Percentiles rank a stretch among this genome's conserved stretches.
phyloP scores from a whole-genome alignment of 768 basidiomycete species.

The Rhizopogon roseolus region DNA sequence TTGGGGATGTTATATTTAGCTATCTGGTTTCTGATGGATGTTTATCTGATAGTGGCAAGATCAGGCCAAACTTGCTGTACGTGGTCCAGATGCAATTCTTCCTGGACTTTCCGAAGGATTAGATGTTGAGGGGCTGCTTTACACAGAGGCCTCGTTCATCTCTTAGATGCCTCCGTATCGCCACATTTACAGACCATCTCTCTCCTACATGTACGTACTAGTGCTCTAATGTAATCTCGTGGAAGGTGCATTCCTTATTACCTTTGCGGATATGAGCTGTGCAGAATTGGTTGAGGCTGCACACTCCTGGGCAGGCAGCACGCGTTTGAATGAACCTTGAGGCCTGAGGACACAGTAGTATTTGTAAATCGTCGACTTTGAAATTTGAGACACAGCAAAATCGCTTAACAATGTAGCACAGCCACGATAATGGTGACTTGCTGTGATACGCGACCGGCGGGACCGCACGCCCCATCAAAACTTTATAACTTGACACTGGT shows the following conservation, averaged over 20 bases:
- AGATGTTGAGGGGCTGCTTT: constrained; percentile 65
- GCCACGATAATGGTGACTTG: background rate
- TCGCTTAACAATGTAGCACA: background rate
- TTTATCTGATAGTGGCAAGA: constrained; percentile 47
- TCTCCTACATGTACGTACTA: background rate
- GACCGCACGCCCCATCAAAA: background rate
- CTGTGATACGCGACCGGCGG: background rate
- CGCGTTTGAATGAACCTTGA: no score
- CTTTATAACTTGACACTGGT: background rate
- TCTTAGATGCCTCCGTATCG: constrained; percentile 33
- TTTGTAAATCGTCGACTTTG: no score
- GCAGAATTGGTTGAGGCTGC: background rate
- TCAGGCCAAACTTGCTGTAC: constrained; percentile 45
- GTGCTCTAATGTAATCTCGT: background rate
- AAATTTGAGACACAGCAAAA: no score
- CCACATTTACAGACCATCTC: background rate
- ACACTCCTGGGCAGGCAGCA: no score
- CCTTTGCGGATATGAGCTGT: background rate
- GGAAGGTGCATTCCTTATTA: background rate
- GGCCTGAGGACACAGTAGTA: no score
- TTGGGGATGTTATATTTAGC: constrained; percentile 4
- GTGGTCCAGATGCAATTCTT: constrained; percentile 34
- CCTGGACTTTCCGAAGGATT: constrained; percentile 34
- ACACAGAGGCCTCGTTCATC: constrained; percentile 90
- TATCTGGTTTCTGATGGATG: background rate